These are phyloP conservation scores for Aspergillus hiratsukae DNA, from an alignment of 2,329 filamentous ascomycete genomes.

Conservation along the genomic window DNA sequence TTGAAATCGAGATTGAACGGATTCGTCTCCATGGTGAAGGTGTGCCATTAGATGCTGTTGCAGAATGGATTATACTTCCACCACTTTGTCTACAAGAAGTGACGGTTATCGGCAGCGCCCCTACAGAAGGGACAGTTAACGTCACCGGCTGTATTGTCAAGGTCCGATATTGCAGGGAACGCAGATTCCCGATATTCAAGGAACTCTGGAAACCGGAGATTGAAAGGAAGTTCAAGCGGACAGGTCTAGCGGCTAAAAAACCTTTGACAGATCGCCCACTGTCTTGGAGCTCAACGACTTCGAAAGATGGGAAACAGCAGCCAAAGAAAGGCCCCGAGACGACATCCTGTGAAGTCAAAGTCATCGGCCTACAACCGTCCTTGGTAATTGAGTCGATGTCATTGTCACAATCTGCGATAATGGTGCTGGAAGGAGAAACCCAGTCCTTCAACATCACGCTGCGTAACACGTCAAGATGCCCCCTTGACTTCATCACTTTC, in stretches of 20 bases:
- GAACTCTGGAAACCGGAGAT: conserved; percentile 68
- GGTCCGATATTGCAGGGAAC: conserved; percentile 74
- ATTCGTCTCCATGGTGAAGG: conserved; percentile 72
- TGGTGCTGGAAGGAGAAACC: conserved; percentile 88
- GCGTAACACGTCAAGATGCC: conserved; percentile 69
- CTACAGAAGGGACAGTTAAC: conserved; percentile 61
- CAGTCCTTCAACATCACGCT: conserved; percentile 73
- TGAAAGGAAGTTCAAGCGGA: conserved; percentile 70
- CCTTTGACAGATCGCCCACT: conserved; percentile 43
- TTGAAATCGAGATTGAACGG: conserved; percentile 84
- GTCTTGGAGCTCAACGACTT: conserved; percentile 42
- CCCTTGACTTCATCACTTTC: conserved; percentile 79
- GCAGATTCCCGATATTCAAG: conserved; percentile 77
- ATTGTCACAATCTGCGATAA: conserved; percentile 77
- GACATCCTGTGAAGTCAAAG: conserved; percentile 55
- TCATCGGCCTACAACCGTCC: conserved; percentile 74
- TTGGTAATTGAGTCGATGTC: conserved; percentile 71
- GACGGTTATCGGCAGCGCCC: conserved; percentile 65
- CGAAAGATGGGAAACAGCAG: conserved; percentile 30
- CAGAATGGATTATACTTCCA: conserved; percentile 65
- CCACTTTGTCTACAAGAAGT: conserved; percentile 80
- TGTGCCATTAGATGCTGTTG: conserved; percentile 62
- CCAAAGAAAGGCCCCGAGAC: conserved; percentile 33
- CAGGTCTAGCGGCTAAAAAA: conserved; percentile 60
- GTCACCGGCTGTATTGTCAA: conserved; percentile 76